Conservation (phyloP, 441 rosid genomes). For the Raphanus hybrid region DNA sequence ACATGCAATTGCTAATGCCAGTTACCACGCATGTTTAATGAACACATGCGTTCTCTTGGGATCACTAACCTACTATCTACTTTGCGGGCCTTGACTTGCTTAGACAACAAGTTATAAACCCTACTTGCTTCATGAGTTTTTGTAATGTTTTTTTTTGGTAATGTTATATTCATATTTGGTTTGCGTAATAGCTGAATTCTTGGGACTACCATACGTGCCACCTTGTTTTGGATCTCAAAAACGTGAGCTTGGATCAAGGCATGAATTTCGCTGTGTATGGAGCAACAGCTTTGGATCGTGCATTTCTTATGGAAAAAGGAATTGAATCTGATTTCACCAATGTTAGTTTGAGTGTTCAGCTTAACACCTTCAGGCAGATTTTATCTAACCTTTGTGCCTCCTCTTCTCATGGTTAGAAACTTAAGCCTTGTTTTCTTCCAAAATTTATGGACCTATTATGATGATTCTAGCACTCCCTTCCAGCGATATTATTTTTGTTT, state of each 20-base stretch:
- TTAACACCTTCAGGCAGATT: conserved; percentile 44
- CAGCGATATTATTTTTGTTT: no score
- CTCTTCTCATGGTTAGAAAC: conserved; percentile 14
- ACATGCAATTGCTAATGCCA: no score
- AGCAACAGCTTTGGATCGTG: conserved; percentile 52
- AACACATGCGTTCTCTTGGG: no score
- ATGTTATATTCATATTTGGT: not conserved
- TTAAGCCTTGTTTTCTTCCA: no score
- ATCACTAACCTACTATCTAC: no score
- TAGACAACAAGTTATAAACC: conserved; percentile 7
- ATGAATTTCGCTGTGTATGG: conserved; percentile 60
- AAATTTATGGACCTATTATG: no score
- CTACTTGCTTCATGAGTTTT: not conserved
- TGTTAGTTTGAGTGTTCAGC: conserved; percentile 45
- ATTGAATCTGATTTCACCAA: conserved; percentile 36
- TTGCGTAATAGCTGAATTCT: conserved; percentile 44
- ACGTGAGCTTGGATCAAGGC: conserved; percentile 37
- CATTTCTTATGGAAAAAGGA: conserved; percentile 43
- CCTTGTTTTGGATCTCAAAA: conserved; percentile 42
- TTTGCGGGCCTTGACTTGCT: not conserved
- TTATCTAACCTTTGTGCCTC: conserved; percentile 45
- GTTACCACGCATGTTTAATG: no score
- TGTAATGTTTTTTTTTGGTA: not conserved
- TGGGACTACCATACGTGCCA: conserved; percentile 47
- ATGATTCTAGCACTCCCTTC: no score